Evolutionary conservation across 805 yeast genomes (phyloP).

Genomic region (Yamadazyma olivae): DNA sequence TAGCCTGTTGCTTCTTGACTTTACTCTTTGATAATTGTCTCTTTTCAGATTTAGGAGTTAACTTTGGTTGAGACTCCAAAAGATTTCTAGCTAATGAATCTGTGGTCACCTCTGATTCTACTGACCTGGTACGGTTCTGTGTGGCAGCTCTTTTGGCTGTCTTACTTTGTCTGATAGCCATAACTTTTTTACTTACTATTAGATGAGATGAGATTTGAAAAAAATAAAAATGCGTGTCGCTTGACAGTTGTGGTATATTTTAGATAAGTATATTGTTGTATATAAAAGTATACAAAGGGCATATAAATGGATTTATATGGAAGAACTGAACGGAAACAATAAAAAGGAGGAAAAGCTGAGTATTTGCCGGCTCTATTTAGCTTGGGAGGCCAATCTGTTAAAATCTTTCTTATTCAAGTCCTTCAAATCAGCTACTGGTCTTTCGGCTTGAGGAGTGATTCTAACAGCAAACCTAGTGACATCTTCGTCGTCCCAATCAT

Average conservation of each 20-base stretch:
- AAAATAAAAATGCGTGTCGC: constrained; percentile 1
- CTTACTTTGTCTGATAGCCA: constrained; percentile 61
- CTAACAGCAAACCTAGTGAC: constrained; percentile 33
- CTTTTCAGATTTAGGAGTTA: constrained; percentile 56
- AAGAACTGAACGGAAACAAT: too few species aligned
- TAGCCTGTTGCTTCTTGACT: constrained; percentile 65
- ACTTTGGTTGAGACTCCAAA: constrained; percentile 54
- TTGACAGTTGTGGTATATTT: too few species aligned
- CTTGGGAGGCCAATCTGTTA: constrained; percentile 16
- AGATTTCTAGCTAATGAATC: constrained; percentile 71
- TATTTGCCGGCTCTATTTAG: too few species aligned
- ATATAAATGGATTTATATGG: too few species aligned
- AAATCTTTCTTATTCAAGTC: constrained; percentile 31
- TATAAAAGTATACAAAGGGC: too few species aligned
- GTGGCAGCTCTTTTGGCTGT: constrained; percentile 53
- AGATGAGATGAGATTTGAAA: not conserved
- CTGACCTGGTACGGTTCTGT: constrained; percentile 53
- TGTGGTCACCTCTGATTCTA: constrained; percentile 62
- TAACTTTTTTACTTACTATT: constrained; percentile 13
- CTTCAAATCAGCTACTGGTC: constrained; percentile 32
- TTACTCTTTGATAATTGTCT: constrained; percentile 47
- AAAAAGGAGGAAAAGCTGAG: not conserved
- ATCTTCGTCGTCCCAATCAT: constrained; percentile 30
- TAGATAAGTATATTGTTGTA: too few species aligned
- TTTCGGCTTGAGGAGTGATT: constrained; percentile 39